Evolutionary conservation across 371 early-diverging fungal species (phyloP), one percentile per base, ranked within the genome.

Genomic region (Apophysomyces sp.): DNA sequence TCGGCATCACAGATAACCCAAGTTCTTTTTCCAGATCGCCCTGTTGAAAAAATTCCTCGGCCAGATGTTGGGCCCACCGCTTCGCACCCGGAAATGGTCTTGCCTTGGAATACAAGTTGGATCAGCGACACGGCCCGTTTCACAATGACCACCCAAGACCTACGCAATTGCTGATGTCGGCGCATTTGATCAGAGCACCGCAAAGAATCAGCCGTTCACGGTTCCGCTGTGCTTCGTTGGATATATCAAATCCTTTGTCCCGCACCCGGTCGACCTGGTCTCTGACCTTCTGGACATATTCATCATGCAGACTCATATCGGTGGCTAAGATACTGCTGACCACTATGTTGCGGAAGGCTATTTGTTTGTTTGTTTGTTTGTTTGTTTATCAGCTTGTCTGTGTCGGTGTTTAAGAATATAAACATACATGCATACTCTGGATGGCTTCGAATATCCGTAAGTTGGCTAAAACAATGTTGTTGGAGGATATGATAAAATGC

Each of bases 221-320:
- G 28, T 76, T 76, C 21, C 61, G 57, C 0, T 39, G 58, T 0
- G 18, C 21, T 28, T 65, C 55, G 55, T 77, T 63, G 2, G 31
- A 24, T 8, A 72, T 56, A 58, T 78, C 65, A 16, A 77, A 49
- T 1, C 57, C 57, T 0, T 73, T 41, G 3, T 41, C n/a, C 9
- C 57, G 69, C 13, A 84, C 62, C 39, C 86, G 77, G 32, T 74
- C 63, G 8, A 77, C 71, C 67, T 86, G 87, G 2, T 86, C 84
- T 55, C 80, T 75, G 63, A 92, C 85, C 63, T 84, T 84, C 58
- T 74, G 72, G 13, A 94, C 88, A 68, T 89, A 92, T 49, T 90
- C 89, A 63, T 88, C 91, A 66, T 94, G 94, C 63, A 88, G 84
- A 26, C 87, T 81, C 92, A 94, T 92, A 63, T 94, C 94, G 0